phyloP scores from a whole-genome alignment of 768 basidiomycete species.

The Lactarius quietus region DNA sequence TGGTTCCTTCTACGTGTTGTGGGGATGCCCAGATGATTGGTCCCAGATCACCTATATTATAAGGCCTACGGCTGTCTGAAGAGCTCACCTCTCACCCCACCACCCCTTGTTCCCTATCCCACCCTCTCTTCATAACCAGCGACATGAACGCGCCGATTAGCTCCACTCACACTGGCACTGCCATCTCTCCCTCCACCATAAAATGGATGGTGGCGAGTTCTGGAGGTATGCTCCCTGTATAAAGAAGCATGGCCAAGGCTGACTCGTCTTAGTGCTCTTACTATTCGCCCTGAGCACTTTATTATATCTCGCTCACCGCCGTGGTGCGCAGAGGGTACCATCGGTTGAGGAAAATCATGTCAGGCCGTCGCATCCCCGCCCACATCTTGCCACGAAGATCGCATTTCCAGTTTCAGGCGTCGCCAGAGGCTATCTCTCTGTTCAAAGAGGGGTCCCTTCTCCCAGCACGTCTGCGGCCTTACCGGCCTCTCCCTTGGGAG shows the following conservation, averaged over 20 bases:
- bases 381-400: background rate
- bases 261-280: constrained; percentile 4
- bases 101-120: background rate
- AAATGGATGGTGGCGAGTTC: constrained; percentile 1
- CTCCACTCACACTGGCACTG: background rate
- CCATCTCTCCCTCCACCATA: background rate
- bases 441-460: background rate
- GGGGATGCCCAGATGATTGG: background rate
- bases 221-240: background rate
- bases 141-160: background rate
- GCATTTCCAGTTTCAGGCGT: constrained; percentile 9
- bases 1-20: background rate
- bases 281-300: constrained; percentile 1
- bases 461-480: background rate
- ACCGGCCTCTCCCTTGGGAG: background rate
- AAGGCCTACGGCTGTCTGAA: background rate
- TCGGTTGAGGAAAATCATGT: background rate
- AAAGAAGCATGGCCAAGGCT: background rate
- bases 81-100: background rate
- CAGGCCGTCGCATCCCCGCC: background rate
- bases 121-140: background rate
- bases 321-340: background rate
- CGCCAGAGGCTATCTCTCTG: background rate
- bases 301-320: background rate
- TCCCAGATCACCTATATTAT: background rate